These are phyloP conservation scores for Brassica rapa DNA, from an alignment of 345 rosid species.

Conservation along the genomic window DNA sequence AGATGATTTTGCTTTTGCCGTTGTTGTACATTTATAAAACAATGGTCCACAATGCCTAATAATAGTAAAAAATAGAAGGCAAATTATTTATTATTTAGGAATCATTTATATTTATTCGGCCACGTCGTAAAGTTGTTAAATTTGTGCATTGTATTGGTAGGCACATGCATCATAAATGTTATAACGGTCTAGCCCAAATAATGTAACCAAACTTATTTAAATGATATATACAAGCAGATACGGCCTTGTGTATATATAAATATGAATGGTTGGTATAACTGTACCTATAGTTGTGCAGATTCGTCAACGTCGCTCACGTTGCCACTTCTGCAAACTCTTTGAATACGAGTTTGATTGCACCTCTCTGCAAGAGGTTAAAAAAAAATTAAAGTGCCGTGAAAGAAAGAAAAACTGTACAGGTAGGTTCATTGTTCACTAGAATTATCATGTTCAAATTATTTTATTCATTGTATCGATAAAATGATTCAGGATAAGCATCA, in stretches of 20 bases:
- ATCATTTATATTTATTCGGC: constrained; percentile 7
- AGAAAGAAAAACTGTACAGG: neutral
- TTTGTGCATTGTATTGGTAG: neutral
- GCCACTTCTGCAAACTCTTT: neutral
- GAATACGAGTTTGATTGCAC: constrained; percentile 1
- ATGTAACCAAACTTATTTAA: constrained; percentile 22
- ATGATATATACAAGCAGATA: neutral
- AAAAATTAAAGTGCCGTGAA: neutral
- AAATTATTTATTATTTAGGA: neutral
- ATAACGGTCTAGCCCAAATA: constrained; percentile 20
- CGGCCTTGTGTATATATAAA: neutral
- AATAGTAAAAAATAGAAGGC: neutral
- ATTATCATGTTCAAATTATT: neutral
- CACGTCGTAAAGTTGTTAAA: constrained; percentile 16
- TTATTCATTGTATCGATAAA: neutral
- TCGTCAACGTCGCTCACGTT: neutral
- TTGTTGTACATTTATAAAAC: constrained; percentile 1
- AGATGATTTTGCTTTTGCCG: neutral
- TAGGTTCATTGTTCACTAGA: neutral
- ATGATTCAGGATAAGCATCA: neutral
- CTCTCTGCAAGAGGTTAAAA: neutral
- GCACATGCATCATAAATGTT: constrained; percentile 42
- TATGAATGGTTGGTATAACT: constrained; percentile 8
- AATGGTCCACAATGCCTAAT: neutral
- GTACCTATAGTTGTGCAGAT: constrained; percentile 2